Evolutionary conservation across 257 asterid genomes (phyloP), one percentile per base, ranked within the genome.

Genomic region (Scutellaria galericulata): DNA sequence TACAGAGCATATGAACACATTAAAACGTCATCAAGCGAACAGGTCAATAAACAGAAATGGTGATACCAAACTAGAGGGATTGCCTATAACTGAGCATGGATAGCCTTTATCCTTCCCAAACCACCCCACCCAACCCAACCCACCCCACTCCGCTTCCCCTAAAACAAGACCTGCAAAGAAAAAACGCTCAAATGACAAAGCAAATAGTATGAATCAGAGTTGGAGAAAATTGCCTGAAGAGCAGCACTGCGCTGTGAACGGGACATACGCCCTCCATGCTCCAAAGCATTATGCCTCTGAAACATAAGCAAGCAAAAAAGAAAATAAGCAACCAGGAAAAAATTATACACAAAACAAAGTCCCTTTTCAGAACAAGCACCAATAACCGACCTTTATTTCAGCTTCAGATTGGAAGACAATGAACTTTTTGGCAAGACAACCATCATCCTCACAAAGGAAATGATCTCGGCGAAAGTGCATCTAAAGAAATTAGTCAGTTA

Each of bases 231-330:
- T 83, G 79, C 99, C 97, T 92, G 98, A 78, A 95, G 96, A 57
- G 99, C 99, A 88, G 96, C 98, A 84, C 75, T 90, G 63, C 98
- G 95, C 84, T 86, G 81, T 66, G 96, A 85, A 81, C 98, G 97
- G 54, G 99, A 90, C 99, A 92, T 92, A 44, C 86, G 95, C 58
- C 99, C 99, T 65, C 88, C 99, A 64, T 95, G 99, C 86, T 88
- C 98, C 73, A 82, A 27, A 6, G 98, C 81, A 76, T 90, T 92
- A 82, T 95, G 99, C 87, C 96, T 90, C 99, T 95, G 86, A 76
- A 78, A 77, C 9, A 64, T 51, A 73, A 79, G 67, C 61, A 79
- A 54, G 24, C 45, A 61, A 75, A 64, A 69, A 53, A 18, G 51
- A 50, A 22, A 64, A 50, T 4, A 53, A 70, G 24, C 66, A 68